Percentiles rank a stretch among this genome's conserved stretches.
These are phyloP conservation scores for Cnidoscolus chayamansa DNA, from an alignment of 441 rosid genomes.

Conservation along the genomic window DNA sequence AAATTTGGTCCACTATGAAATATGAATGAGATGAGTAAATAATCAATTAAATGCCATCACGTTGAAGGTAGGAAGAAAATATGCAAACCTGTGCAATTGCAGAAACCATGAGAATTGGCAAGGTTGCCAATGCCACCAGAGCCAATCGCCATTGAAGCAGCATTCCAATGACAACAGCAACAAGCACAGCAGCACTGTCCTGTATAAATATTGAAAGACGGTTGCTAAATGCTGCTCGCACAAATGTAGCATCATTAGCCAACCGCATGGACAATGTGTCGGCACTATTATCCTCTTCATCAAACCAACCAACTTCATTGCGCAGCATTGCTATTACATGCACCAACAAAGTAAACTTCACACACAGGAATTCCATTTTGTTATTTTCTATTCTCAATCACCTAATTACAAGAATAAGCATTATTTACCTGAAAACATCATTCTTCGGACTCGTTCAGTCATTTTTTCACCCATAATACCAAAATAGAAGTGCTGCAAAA, in stretches of 20 bases:
- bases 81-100: slow-evolving; percentile 93
- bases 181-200: slow-evolving; percentile 82
- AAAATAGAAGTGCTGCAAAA: slow-evolving; percentile 96
- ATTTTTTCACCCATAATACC: slow-evolving; percentile 99
- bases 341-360: slow-evolving; percentile 24
- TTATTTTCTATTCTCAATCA: slow-evolving; percentile 1
- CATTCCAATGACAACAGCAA: slow-evolving; percentile 85
- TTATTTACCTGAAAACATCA: slow-evolving; percentile 96
- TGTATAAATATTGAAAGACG: slow-evolving; percentile 93
- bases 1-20: not conserved
- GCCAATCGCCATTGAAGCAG: slow-evolving; percentile 87
- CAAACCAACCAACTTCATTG: slow-evolving; percentile 99
- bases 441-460: slow-evolving; percentile 96
- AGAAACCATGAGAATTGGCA: slow-evolving; percentile 80
- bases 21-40: not conserved
- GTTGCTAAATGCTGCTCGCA: slow-evolving; percentile 93
- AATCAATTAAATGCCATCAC: not conserved
- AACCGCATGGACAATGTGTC: slow-evolving; percentile 94
- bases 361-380: slow-evolving; percentile 6
- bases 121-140: slow-evolving; percentile 89
- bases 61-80: slow-evolving; percentile 23
- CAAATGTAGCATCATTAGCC: slow-evolving; percentile 99
- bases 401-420: slow-evolving; percentile 1
- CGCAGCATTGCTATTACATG: slow-evolving; percentile 82
- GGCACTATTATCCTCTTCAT: slow-evolving; percentile 93